Evolutionary conservation across 108 stramenopile genomes (phyloP).

Genomic region (Fragilariopsis cylindrus): DNA sequence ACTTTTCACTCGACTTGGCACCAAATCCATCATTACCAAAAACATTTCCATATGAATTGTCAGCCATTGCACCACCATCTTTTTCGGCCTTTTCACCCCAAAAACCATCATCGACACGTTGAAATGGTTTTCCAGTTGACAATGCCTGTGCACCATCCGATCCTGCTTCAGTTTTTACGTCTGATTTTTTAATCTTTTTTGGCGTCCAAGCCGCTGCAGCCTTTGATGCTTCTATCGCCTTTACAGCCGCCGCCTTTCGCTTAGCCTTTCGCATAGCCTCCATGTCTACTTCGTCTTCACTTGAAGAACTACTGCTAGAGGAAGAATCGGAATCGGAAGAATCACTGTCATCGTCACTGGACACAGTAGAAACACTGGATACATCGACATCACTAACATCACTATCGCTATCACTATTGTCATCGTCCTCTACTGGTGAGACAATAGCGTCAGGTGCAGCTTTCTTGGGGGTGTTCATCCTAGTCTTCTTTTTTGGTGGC

Average conservation of each 20-base stretch:
- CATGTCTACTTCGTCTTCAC: constrained; percentile 40
- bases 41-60: constrained; percentile 90
- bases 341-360: constrained; percentile 52
- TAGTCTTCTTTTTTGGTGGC: constrained; percentile 29
- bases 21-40: constrained; percentile 98
- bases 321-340: constrained; percentile 40
- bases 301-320: constrained; percentile 9
- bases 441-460: constrained; percentile 12
- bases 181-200: constrained; percentile 49
- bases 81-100: constrained; percentile 91
- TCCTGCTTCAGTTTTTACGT: constrained; percentile 58
- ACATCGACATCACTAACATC: constrained; percentile 90
- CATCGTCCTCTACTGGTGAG: constrained; percentile 22
- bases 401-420: constrained; percentile 25
- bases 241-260: constrained; percentile 49
- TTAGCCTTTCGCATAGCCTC: constrained; percentile 46
- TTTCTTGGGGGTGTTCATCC: constrained; percentile 15
- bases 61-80: constrained; percentile 90
- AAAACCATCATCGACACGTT: constrained; percentile 90
- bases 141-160: constrained; percentile 89
- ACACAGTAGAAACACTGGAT: constrained; percentile 84
- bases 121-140: constrained; percentile 88
- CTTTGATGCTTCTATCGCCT: constrained; percentile 78
- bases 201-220: constrained; percentile 85
- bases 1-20: constrained; percentile 88